Base-by-base conservation (phyloP, 768 basidiomycete genomes). In the Tricholoma hemisulphureum region DNA sequence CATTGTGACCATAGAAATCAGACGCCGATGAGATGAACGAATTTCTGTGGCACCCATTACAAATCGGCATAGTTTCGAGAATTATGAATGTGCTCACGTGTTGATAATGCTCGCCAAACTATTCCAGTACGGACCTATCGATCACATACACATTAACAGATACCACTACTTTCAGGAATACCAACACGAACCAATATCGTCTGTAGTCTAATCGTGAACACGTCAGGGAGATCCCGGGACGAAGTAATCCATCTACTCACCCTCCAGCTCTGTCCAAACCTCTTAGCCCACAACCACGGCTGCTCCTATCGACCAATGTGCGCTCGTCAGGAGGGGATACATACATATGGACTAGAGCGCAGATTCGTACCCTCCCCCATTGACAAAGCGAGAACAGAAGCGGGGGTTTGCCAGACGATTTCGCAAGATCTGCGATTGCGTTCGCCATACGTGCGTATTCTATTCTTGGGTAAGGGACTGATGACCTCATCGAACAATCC, bases 231-330 rank as follows among this genome's bases (percentile, higher is more conserved):
- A 48, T 23, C 23, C 35, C 11, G 26, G 8, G 14, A 18, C 23
- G 20, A 7, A 18, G 18, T 1, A 16, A n/a, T 9, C n/a, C 56
- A 26, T 35, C 14, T 28, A 43, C 78, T 50, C 63, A 84, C 85
- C 70, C 87, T 73, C 87, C 87, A 88, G 66, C 84, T 86, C 61
- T 88, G 87, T 84, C 86, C 87, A 86, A 52, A 73, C 75, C 49
- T 20, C 24, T 9, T 23, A 8, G 63, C 76, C 54, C 65, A 76
- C 56, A 80, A 63, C 84, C 83, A 85, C 1, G 80, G 80, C 73
- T 85, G 82, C 65, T 78, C 75, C 82, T 85, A 61, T 26, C 43
- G 55, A 53, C 10, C 1, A 16, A 48, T n/a, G 29, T 3, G 35
- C 32, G 51, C 51, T 39, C 20, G 34, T 26, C 8, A 50, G 18